Base-by-base conservation (phyloP, 73 alveolate species). In the Paramecium sonneborni region DNA sequence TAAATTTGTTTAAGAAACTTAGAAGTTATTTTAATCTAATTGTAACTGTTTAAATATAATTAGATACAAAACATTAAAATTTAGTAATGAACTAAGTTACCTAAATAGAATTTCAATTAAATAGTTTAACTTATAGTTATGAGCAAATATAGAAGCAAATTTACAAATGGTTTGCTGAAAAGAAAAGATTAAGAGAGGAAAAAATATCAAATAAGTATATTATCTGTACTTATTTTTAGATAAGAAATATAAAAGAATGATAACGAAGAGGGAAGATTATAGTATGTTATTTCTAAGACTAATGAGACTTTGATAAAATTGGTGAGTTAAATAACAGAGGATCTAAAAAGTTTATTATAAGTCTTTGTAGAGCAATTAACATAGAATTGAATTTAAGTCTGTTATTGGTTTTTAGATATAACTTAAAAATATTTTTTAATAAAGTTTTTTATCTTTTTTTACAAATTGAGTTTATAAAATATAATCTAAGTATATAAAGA, bases 161-260 rank as follows among this genome's bases (percentile, higher is more conserved):
- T 4, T 62, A 62, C 26, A 62, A 62, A 62, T 62, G 84, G 84
- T 62, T 62, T 26, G 48, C 84, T 12, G 84, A 62, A 62, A 62
- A 62, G 44, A 30, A 62, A 32, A 26, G 84, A 30, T 14, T 62
- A 26, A 62, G 84, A 30, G 39, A 62, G 9, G 84, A 32, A n/a
- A 62, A 62, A 28, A 62, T 15, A 11, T 30, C 26, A 11, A 62
- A 62, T 62, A 62, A 62, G 84, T 62, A 52, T 18, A 52, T n/a
- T 7, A 0, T 28, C 0, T 28, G 20, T 12, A 3, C 10, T 30
- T 8, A 23, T 57, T 9, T 14, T 62, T 30, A 62, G 84, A 30
- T 5, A 1, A 0, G 48, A 62, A 26, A 24, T 62, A 3, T 5
- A 62, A 62, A 30, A 62, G 26, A 62, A 62, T 62, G 84, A 62